Conservation (phyloP, 2,329 filamentous ascomycete species). For the Fusarium oligoseptatum region DNA sequence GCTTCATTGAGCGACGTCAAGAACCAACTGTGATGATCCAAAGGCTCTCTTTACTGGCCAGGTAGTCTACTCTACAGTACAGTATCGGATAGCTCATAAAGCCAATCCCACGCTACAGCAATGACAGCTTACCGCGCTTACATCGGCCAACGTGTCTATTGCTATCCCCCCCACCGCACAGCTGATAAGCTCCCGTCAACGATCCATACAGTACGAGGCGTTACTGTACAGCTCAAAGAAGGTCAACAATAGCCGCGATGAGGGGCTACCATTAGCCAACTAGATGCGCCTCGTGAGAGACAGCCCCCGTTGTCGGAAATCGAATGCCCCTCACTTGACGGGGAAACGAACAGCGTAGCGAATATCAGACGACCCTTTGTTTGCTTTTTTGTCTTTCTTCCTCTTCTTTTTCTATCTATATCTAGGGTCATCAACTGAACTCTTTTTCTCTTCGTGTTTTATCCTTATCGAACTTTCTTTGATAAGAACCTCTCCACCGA, state of each 20-base stretch:
- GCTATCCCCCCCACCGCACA: neutral
- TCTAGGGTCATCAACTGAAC: neutral
- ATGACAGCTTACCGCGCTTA: neutral
- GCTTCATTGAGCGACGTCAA: neutral
- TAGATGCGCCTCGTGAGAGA: slow-evolving; percentile 9
- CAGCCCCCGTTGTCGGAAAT: slow-evolving; percentile 36
- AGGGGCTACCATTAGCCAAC: slow-evolving; percentile 12
- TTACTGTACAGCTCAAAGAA: slow-evolving; percentile 23
- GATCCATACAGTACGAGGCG: slow-evolving; percentile 23
- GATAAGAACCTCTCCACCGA: slow-evolving; percentile 17
- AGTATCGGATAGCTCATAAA: neutral
- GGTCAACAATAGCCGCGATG: slow-evolving; percentile 37
- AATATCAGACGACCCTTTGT: slow-evolving; percentile 22
- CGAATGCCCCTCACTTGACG: slow-evolving; percentile 2
- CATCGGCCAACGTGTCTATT: neutral
- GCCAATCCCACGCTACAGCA: neutral
- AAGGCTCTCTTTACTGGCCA: neutral
- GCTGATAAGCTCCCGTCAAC: slow-evolving; percentile 39
- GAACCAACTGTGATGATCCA: neutral
- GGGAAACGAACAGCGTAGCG: slow-evolving; percentile 2
- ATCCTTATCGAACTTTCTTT: slow-evolving; percentile 34
- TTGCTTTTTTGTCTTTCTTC: neutral
- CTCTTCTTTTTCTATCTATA: neutral
- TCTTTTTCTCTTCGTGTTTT: neutral
- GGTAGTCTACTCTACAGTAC: neutral